phyloP scores from a whole-genome alignment of 1,139 yeast species.

The Candida gigantensis region DNA sequence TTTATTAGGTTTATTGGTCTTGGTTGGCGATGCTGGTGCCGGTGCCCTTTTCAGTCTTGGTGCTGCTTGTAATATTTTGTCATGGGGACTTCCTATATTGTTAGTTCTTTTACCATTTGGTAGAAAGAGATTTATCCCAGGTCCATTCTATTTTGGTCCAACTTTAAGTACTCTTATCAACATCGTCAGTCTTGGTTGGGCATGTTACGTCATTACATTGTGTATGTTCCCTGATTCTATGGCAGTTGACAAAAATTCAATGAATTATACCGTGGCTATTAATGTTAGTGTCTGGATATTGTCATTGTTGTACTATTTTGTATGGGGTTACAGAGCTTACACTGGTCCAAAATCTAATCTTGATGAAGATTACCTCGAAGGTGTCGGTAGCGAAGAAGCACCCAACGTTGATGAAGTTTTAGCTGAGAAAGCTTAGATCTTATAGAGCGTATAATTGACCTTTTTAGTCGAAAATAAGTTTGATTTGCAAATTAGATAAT shows the following conservation, averaged over 20 bases:
- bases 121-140: conserved; percentile 52
- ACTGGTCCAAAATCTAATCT: conserved; percentile 41
- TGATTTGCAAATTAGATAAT: no score
- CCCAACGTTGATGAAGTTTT: conserved; percentile 6
- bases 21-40: conserved; percentile 61
- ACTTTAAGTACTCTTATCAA: conserved; percentile 39
- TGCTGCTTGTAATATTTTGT: conserved; percentile 45
- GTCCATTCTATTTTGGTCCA: conserved; percentile 62
- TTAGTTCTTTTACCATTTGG: conserved; percentile 42
- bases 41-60: conserved; percentile 53
- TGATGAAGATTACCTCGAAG: conserved; percentile 11
- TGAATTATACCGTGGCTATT: conserved; percentile 40
- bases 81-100: conserved; percentile 28
- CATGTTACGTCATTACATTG: conserved; percentile 33
- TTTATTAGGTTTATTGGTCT: conserved; percentile 56
- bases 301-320: conserved; percentile 28
- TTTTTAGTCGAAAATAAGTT: no score
- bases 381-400: neutral
- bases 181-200: conserved; percentile 26
- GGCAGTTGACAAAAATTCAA: conserved; percentile 27
- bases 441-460: no score
- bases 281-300: conserved; percentile 39
- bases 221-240: conserved; percentile 41
- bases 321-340: conserved; percentile 30
- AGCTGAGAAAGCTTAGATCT: no score